phyloP scores from a whole-genome alignment of 2,329 filamentous ascomycete species.

The Mollisiaceae sp. region DNA sequence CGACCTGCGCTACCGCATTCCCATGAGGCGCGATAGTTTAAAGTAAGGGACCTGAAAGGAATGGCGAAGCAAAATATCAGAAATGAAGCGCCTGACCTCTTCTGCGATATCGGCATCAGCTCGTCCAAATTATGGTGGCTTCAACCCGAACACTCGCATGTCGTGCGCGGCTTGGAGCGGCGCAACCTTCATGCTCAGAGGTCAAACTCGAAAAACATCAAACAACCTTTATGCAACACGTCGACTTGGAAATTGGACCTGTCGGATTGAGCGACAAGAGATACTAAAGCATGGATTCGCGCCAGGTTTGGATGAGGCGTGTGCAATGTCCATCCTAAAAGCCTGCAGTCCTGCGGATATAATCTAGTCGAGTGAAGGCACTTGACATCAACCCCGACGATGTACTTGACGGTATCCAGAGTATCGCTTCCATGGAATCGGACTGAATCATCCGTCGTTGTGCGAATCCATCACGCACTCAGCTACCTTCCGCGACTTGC shows the following conservation, averaged over 20 bases:
- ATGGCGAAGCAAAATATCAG: neutral
- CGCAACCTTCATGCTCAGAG: neutral
- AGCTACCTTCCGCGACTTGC: too few relatives aligned
- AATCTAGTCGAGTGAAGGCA: neutral
- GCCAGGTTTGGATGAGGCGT: neutral
- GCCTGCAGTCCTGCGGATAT: neutral
- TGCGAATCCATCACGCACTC: too few relatives aligned
- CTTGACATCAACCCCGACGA: neutral
- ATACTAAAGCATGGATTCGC: too few relatives aligned
- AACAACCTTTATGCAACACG: neutral
- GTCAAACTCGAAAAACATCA: neutral
- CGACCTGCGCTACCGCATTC: neutral
- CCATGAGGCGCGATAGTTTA: neutral
- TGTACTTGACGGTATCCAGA: neutral
- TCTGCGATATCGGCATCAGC: conserved; percentile 3
- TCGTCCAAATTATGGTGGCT: conserved; percentile 3
- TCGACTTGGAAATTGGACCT: neutral
- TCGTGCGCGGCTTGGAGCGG: neutral
- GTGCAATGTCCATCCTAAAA: too few relatives aligned
- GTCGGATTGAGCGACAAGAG: neutral
- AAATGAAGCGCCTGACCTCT: neutral
- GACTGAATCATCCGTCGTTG: too few relatives aligned
- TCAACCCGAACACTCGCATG: conserved; percentile 4
- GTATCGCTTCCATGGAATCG: too few relatives aligned
- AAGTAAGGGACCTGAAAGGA: too few relatives aligned